Percentiles rank a stretch among this genome's conserved stretches.
phyloP scores from a whole-genome alignment of 352 stramenopile genomes.

The Phytophthora macrochlamydospora region DNA sequence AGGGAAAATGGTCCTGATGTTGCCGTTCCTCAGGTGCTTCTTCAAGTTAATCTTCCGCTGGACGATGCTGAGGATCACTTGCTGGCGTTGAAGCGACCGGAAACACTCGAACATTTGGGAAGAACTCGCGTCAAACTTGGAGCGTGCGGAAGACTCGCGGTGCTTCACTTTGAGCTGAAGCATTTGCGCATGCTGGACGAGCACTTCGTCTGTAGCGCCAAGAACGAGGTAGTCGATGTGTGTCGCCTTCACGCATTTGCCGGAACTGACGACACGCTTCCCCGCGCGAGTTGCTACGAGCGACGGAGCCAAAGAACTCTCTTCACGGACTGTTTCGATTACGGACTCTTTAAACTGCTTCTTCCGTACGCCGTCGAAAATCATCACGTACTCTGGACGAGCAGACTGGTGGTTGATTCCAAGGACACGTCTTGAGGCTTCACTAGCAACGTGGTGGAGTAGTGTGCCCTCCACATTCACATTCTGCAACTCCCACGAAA shows the following conservation, averaged over 20 bases:
- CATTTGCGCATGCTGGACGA: constrained; percentile 60
- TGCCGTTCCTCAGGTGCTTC: constrained; percentile 56
- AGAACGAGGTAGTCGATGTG: constrained; percentile 69
- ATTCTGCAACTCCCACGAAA: constrained; percentile 59
- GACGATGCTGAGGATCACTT: constrained; percentile 78
- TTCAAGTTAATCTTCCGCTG: constrained; percentile 73
- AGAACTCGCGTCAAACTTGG: constrained; percentile 51
- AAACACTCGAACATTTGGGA: constrained; percentile 69
- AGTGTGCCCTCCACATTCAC: constrained; percentile 80
- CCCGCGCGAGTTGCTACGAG: constrained; percentile 52
- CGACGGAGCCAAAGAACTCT: constrained; percentile 60
- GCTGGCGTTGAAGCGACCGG: constrained; percentile 73
- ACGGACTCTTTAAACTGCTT: constrained; percentile 77
- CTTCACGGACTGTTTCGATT: constrained; percentile 73
- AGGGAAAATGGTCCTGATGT: constrained; percentile 68
- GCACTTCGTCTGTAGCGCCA: constrained; percentile 56
- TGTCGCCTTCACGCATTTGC: not conserved
- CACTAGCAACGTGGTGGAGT: constrained; percentile 60
- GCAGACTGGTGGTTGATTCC: constrained; percentile 31
- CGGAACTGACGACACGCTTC: constrained; percentile 12
- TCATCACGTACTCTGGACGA: constrained; percentile 66
- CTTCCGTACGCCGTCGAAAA: constrained; percentile 67
- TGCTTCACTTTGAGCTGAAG: constrained; percentile 81
- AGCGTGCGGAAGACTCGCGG: constrained; percentile 60
- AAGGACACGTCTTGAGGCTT: constrained; percentile 37